Evolutionary conservation across 352 stramenopile species (phyloP), one percentile per base, ranked within the genome.

Genomic region (Pythium vanterpoolii): DNA sequence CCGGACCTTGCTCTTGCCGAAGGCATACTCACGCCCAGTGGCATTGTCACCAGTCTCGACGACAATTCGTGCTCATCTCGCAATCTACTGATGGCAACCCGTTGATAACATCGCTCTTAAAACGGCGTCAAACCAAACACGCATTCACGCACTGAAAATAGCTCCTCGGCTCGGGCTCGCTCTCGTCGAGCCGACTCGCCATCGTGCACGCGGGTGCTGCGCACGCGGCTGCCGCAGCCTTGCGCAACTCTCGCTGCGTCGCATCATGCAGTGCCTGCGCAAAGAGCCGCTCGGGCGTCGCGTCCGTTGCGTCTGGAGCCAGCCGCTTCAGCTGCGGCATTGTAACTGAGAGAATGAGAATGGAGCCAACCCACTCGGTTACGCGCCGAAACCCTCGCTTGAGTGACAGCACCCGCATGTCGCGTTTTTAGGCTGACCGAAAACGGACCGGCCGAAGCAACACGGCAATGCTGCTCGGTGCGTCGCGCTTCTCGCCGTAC

Each of bases 271-370:
- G 71, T n/a, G 66, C 81, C n/a, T 73, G 73, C 3, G 77, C 52
- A 28, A 89, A 76, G 26, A 89, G 68, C 69, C 76, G 65, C 45
- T 82, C 75, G 9, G 68, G 77, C 38, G 71, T 77, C 55, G 46
- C 23, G 18, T 55, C 68, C 24, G 46, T 42, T 0, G 51, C 52
- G 27, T 51, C 30, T 36, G 73, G 57, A 27, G 27, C 48, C 31
- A 83, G 26, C 27, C 47, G 57, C 60, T 71, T 73, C 16, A 87
- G 58, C 44, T 49, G 63, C 42, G 77, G 73, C 74, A 87, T 87
- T 31, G 42, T n/a, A 60, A 54, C 8, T 18, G 36, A 10, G n/a
- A 19, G 21, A 26, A 16, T 55, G 48, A 45, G 2, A 26, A 36
- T 28, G 18, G 47, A 54, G 10, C 18, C 10, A 9, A 26, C 21